Base-by-base conservation (phyloP, 2,329 filamentous ascomycete genomes). In the Harringtonia aguacate region DNA sequence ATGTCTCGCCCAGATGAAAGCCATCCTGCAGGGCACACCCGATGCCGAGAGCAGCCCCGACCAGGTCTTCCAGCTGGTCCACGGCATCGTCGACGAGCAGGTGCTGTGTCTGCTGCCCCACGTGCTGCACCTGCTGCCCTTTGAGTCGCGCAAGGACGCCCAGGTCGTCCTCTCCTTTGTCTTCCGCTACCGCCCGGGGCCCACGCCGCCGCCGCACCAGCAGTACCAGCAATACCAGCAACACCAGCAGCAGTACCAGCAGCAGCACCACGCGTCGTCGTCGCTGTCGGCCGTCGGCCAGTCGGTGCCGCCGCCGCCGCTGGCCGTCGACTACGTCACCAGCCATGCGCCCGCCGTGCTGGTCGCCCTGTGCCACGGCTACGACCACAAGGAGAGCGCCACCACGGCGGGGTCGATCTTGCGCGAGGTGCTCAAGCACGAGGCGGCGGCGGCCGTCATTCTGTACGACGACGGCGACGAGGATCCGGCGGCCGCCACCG, bases 101-200 rank as follows among this genome's bases (percentile, higher is more conserved):
- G 73, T 98, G 8, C 79, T 98, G 36, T 85, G 85, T 55, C 72
- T 85, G 41, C 81, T 98, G 46, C 87, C 90, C 18, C 74, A 81
- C 48, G 84, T 84, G 58, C 83, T 98, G 37, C 80, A 86, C 63
- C 78, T 82, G 41, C 75, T 98, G 5, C 88, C 90, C 1, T 98
- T 98, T 68, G 92, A 98, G 68, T 86, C 89, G 31, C 82, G 90
- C 57, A 97, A 95, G 69, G 90, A 95, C 59, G 86, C 86, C 13
- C 90, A 95, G 61, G 86, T 92, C 50, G 92, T 95, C 60, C 92
- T 97, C 67, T 95, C 88, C 34, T 92, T 90, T 61, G 84, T 94
- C 53, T 87, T 95, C 60, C 86, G 89, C 52, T 95, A 92, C 70
- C 85, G 86, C 51, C 84, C 84, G 7, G 75, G 36, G 43, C 44